Evolutionary conservation across 352 stramenopile species (phyloP), one percentile per base, ranked within the genome.

Genomic region (Elongisporangium undulatum): DNA sequence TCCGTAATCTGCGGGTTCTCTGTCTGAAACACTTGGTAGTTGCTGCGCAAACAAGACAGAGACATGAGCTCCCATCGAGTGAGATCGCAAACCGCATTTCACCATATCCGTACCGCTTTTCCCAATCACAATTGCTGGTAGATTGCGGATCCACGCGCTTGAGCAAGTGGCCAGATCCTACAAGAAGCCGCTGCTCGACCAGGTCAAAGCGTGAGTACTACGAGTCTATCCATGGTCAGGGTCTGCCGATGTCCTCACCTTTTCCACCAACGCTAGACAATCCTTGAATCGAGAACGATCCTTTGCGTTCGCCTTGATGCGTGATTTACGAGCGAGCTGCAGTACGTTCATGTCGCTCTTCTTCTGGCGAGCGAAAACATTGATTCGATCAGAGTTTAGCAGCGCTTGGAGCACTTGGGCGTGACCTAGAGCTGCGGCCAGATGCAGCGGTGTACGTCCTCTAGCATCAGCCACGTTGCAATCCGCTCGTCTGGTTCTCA

Each of bases 401-500:
- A 45, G 34, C 34, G 34, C 13, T 5, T 45, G 10, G 10, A 45
- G 34, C 34, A 45, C 34, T 45, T 45, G 34, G 4, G 13, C 10
- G 34, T 45, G 34, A 17, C 34, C 34, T 17, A 17, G 2, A 16
- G 2, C 10, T 17, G 34, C 34, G 12, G 34, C 34, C 34, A 45
- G 2, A 15, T 17, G 81, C 53, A 96, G 67, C 41, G 85, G 77
- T 52, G 82, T 87, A 24, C 71, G 74, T 49, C 87, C 85, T 39
- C 83, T 73, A 7, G 67, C 41, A 56, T 94, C 86, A 20, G 71
- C 61, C n/a, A 62, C 71, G 26, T 90, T 90, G 41, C 70, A 69
- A 57, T 94, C 67, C 16, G 75, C 34, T 45, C 12, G 13, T 17
- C 5, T 16, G 34, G 1, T 17, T 45, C 17, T 17, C 2, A 45